A percentile compares a stretch with the other conserved stretches of the same genome.
phyloP scores from a whole-genome alignment of 768 basidiomycete species.

The Tricholoma bakamatsutake region DNA sequence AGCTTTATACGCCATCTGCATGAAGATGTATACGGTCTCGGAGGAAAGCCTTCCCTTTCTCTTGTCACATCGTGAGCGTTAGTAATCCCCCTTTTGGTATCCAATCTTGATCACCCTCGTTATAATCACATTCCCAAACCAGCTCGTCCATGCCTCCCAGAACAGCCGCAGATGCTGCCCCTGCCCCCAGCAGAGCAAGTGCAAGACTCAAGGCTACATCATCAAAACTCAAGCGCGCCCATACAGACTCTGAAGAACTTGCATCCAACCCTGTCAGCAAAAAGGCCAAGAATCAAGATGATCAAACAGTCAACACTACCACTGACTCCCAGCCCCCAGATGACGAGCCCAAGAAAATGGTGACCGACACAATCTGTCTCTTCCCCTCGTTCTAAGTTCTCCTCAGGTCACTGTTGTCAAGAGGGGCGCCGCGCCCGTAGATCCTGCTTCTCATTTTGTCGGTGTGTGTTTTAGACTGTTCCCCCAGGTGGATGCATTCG shows the following conservation, averaged over 20 bases:
- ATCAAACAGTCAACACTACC: constrained; percentile 12
- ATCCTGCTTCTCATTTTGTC: constrained; percentile 38
- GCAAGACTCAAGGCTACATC: constrained; percentile 32
- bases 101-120: constrained; percentile 18
- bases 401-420: constrained; percentile 36
- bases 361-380: constrained; percentile 12
- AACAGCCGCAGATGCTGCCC: constrained; percentile 24
- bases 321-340: constrained; percentile 11
- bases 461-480: constrained; percentile 28
- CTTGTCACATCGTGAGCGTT: constrained; percentile 17
- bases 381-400: constrained; percentile 3
- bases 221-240: constrained; percentile 25
- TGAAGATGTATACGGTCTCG: constrained; percentile 2
- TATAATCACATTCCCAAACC: constrained; percentile 20
- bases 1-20: constrained; percentile 19
- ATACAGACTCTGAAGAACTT: constrained; percentile 20
- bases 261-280: constrained; percentile 24
- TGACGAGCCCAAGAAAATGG: constrained; percentile 40
- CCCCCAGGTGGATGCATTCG: neutral
- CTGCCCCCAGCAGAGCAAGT: constrained; percentile 32
- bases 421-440: constrained; percentile 52
- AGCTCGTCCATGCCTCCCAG: constrained; percentile 38
- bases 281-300: constrained; percentile 20
- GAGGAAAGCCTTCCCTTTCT: constrained; percentile 13
- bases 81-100: constrained; percentile 6